Evolutionary conservation across 768 basidiomycete species (phyloP).

Genomic region (Lactifluus pinguis): DNA sequence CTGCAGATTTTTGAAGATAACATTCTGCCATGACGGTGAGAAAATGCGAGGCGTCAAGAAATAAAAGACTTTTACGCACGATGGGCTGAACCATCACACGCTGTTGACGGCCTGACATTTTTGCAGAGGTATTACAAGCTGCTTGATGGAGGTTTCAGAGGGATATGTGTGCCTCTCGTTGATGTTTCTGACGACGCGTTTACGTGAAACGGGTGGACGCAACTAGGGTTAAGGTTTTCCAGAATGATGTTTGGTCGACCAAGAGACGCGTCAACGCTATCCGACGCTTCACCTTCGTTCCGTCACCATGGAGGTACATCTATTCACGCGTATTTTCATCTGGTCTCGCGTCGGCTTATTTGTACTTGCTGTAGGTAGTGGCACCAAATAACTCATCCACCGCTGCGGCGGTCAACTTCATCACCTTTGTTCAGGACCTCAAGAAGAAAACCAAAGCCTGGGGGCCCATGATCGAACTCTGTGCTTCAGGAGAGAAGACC

Average conservation of each 20-base stretch:
- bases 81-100: constrained; percentile 99
- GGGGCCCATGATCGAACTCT: constrained; percentile 93
- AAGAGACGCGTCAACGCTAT: constrained; percentile 13
- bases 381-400: constrained; percentile 84
- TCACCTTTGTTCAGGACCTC: constrained; percentile 98
- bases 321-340: neutral
- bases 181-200: neutral
- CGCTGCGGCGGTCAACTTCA: constrained; percentile 96
- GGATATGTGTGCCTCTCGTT: neutral
- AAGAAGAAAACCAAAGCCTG: constrained; percentile 96
- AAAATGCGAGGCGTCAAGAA: constrained; percentile 13
- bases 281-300: constrained; percentile 15
- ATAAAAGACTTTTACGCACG: constrained; percentile 43
- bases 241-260: constrained; percentile 6
- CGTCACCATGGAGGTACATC: constrained; percentile 29
- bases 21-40: constrained; percentile 48
- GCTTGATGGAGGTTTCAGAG: neutral
- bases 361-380: constrained; percentile 28
- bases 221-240: constrained; percentile 11
- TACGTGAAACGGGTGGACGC: neutral
- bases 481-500: constrained; percentile 92
- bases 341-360: neutral
- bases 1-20: constrained; percentile 97
- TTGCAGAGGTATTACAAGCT: constrained; percentile 22
- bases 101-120: constrained; percentile 87